Conservation (phyloP, 179 eudicot genomes). For the Beta lomatogona region DNA sequence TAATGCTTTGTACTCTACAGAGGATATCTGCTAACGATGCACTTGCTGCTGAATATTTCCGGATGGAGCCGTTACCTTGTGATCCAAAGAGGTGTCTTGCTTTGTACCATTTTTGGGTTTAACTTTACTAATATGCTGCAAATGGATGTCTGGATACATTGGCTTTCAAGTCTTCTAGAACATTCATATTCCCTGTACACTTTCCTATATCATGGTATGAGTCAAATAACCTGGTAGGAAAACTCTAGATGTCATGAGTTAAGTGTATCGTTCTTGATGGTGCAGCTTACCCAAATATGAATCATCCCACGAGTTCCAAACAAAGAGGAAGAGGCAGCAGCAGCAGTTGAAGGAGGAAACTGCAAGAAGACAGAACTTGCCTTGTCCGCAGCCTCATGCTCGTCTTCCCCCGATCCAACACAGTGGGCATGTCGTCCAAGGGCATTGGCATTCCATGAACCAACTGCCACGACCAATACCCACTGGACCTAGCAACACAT, state of each 20-base stretch:
- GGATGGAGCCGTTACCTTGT: constrained; percentile 78
- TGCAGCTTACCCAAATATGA: constrained; percentile 81
- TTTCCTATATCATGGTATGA: background rate
- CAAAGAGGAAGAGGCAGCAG: constrained; percentile 75
- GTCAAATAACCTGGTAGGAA: too few relatives aligned
- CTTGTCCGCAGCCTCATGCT: constrained; percentile 62
- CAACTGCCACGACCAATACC: constrained; percentile 44
- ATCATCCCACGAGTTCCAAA: constrained; percentile 81
- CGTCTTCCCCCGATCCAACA: constrained; percentile 75
- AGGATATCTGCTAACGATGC: constrained; percentile 92
- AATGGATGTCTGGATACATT: background rate
- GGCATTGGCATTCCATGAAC: constrained; percentile 41
- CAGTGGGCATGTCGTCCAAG: constrained; percentile 50
- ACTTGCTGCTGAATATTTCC: constrained; percentile 82
- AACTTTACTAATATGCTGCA: background rate
- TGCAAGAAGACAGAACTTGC: constrained; percentile 64
- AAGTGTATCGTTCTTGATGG: constrained; percentile 13
- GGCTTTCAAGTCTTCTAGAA: constrained; percentile 6
- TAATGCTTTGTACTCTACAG: constrained; percentile 31
- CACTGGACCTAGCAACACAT: constrained; percentile 48
- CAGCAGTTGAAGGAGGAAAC: constrained; percentile 69
- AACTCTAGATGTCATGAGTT: background rate
- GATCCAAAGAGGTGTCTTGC: constrained; percentile 64
- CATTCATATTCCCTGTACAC: background rate
- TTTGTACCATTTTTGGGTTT: background rate